Evolutionary conservation across 768 basidiomycete genomes (phyloP).

Genomic region (Udeniomyces megalosporus): DNA sequence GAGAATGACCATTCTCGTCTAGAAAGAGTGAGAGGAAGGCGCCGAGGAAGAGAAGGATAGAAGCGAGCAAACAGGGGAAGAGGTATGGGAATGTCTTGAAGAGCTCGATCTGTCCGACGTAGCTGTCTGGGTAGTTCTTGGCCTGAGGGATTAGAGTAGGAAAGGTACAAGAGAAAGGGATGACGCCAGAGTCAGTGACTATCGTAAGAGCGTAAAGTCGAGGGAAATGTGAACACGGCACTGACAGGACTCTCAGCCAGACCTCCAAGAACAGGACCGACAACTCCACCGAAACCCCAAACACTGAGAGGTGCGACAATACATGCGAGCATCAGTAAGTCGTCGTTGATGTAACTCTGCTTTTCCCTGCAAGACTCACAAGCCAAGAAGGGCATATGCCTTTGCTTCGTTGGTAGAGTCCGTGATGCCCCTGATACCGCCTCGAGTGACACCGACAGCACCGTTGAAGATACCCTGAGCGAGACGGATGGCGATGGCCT

Average conservation of each 20-base stretch:
- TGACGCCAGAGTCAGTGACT: too few relatives aligned
- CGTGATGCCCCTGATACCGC: slow-evolving; percentile 69
- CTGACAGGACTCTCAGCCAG: slow-evolving; percentile 41
- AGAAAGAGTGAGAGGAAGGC: slow-evolving; percentile 76
- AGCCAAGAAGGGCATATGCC: slow-evolving; percentile 83
- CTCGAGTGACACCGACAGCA: slow-evolving; percentile 82
- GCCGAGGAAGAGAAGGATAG: slow-evolving; percentile 45
- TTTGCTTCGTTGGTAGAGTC: slow-evolving; percentile 83
- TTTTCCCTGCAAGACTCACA: background rate
- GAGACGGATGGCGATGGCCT: slow-evolving; percentile 72
- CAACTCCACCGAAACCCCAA: slow-evolving; percentile 64
- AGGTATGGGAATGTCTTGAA: slow-evolving; percentile 78
- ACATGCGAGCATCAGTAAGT: slow-evolving; percentile 39
- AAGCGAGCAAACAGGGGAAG: slow-evolving; percentile 45
- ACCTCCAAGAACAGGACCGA: slow-evolving; percentile 48
- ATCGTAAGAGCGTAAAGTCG: too few relatives aligned
- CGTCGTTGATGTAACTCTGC: too few relatives aligned
- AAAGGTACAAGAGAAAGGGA: too few relatives aligned
- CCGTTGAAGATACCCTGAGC: slow-evolving; percentile 85
- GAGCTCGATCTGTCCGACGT: slow-evolving; percentile 42
- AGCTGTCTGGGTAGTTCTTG: slow-evolving; percentile 65
- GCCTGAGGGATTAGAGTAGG: too few relatives aligned
- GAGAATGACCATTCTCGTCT: slow-evolving; percentile 74
- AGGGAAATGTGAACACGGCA: too few relatives aligned
- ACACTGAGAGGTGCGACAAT: slow-evolving; percentile 33